Base-by-base conservation (phyloP, 31 red algal genomes). In the Odonthalia washingtoniensis region DNA sequence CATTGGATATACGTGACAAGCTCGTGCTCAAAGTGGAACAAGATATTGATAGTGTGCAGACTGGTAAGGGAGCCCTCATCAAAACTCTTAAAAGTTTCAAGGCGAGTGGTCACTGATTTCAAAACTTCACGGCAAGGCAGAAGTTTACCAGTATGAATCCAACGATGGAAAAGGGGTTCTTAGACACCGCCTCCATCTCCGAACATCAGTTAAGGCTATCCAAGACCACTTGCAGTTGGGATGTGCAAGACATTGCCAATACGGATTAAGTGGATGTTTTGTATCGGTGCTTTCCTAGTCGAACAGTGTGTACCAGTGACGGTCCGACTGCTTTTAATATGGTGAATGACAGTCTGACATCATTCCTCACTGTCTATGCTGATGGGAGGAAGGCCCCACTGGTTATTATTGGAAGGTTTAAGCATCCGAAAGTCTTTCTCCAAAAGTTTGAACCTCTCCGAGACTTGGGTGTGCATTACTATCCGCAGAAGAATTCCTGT, bases 271-370 rank as follows among this genome's bases (percentile, higher is more conserved):
- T 81, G 46, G 77, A 17, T 14, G 77, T 81, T 9, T 46, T 64
- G 12, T 81, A 9, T 42, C 32, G 49, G 26, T 17, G 14, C 49
- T 39, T 81, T n/a, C 77, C 42, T 6, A 81, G 77, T 36, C 43
- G 33, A 30, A 6, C 42, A n/a, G 5, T 81, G 14, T 57, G 49
- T 21, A 14, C 21, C 12, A 35, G 45, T 27, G 26, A 81, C 21
- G 12, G 28, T 31, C 12, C 5, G 18, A 5, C 21, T 45, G 43
- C 77, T 6, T 81, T 30, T 18, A 35, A 61, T 17, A 5, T 16
- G 16, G 36, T 81, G 4, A 81, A 81, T 24, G 77, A 81, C 77
- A 26, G 77, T 6, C 77, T 81, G 33, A 81, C 77, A 61, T 41
- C 52, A 35, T 6, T 81, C 14, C 52, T 81, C 5, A 64, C 43